phyloP scores from a whole-genome alignment of 78 protist genomes.

The Dictyostelium brefeldianum region DNA sequence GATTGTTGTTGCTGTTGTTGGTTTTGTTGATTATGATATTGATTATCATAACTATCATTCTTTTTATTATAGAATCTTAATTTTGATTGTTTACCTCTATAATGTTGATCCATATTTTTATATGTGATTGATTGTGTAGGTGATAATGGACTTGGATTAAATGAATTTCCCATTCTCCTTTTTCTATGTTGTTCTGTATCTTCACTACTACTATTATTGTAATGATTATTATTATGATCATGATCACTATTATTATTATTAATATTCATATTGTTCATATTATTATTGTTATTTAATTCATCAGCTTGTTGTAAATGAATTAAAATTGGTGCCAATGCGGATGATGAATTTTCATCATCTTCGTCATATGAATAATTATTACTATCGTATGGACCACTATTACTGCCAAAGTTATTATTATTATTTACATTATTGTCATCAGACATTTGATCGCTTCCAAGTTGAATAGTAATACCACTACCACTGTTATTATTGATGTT shows the following conservation, averaged over 20 bases:
- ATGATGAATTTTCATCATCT: not conserved
- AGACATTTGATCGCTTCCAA: not conserved
- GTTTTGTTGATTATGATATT: not conserved
- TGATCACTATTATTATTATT: not conserved
- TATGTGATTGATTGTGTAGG: not conserved
- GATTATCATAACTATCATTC: not conserved
- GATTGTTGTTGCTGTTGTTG: slow-evolving; percentile 3
- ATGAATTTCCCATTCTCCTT: no score
- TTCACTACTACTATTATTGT: slow-evolving; percentile 3
- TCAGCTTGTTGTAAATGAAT: slow-evolving; percentile 12
- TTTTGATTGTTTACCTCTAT: not conserved
- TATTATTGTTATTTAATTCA: not conserved
- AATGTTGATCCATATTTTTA: not conserved
- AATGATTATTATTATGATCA: not conserved
- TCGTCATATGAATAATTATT: not conserved
- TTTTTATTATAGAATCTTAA: not conserved
- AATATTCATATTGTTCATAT: not conserved
- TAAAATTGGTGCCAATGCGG: slow-evolving; percentile 6
- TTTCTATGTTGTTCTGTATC: not conserved
- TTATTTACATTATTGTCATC: not conserved
- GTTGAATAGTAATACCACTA: not conserved
- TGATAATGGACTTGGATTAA: not conserved
- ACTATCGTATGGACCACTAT: not conserved
- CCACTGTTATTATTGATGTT: not conserved
- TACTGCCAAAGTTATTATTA: not conserved